Conservation (phyloP, 441 rosid genomes). For the Erysimum cheiri region DNA sequence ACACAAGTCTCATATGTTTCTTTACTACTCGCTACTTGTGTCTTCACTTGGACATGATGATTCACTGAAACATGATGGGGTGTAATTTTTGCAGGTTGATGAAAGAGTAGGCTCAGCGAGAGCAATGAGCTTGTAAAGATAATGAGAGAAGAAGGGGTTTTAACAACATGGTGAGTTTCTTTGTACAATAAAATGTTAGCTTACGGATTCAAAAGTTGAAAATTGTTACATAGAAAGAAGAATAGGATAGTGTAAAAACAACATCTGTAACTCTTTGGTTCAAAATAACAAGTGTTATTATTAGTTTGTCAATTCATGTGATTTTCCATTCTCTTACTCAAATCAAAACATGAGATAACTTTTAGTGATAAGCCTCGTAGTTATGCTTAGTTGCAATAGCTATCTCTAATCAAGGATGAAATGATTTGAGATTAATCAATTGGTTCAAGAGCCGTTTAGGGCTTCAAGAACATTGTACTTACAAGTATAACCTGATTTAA, state of each 20-base stretch:
- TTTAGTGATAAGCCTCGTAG: too few species aligned
- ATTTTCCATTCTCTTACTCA: too few species aligned
- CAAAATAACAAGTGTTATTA: too few species aligned
- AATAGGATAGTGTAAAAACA: constrained; percentile 36
- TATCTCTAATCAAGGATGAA: too few species aligned
- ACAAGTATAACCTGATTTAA: too few species aligned
- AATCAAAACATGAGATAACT: too few species aligned
- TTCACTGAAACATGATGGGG: constrained; percentile 16
- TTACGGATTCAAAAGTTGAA: constrained; percentile 34
- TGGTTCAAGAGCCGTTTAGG: too few species aligned
- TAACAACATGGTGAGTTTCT: constrained; percentile 38
- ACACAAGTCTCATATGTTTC: constrained; percentile 10
- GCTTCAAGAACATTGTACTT: too few species aligned
- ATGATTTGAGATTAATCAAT: too few species aligned
- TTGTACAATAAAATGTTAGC: constrained; percentile 38
- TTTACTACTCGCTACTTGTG: not conserved
- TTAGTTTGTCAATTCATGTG: too few species aligned
- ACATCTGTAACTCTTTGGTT: constrained; percentile 1
- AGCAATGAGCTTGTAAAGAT: constrained; percentile 76
- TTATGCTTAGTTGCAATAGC: too few species aligned
- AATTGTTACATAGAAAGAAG: constrained; percentile 34
- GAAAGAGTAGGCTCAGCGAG: constrained; percentile 65
- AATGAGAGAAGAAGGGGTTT: not conserved
- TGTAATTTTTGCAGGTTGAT: constrained; percentile 58
- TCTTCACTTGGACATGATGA: constrained; percentile 7